phyloP scores from a whole-genome alignment of 2,329 filamentous ascomycete species.

The Coccinonectria pachysandricola region DNA sequence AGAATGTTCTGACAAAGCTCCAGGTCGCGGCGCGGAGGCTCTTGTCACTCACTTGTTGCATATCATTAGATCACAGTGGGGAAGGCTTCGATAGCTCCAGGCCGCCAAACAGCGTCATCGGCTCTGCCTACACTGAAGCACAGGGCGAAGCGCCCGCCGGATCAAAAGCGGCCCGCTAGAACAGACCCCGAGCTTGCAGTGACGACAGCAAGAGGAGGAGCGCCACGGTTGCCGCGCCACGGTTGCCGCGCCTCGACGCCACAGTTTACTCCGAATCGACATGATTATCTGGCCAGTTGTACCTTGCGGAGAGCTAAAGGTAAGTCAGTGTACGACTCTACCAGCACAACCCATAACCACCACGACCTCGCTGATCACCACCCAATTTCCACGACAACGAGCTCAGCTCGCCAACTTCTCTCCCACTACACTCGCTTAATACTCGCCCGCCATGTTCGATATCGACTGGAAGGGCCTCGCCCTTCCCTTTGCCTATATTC shows the following conservation, averaged over 20 bases:
- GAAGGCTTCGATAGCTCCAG: constrained; percentile 6
- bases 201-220: neutral
- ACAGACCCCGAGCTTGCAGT: constrained; percentile 1
- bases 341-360: constrained; percentile 1
- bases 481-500: constrained; percentile 82
- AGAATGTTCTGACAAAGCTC: constrained; percentile 2
- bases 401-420: constrained; percentile 1
- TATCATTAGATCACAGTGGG: constrained; percentile 11
- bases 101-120: constrained; percentile 1
- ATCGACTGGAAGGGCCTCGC: constrained; percentile 75
- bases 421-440: constrained; percentile 1
- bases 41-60: too few species aligned
- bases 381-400: constrained; percentile 1
- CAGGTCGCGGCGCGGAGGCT: constrained; percentile 9
- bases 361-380: neutral
- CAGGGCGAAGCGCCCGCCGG: too few species aligned
- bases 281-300: constrained; percentile 15
- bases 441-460: constrained; percentile 34
- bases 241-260: too few species aligned
- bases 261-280: constrained; percentile 4
- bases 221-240: constrained; percentile 9
- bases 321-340: too few species aligned
- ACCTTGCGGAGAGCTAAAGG: constrained; percentile 1
- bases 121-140: too few species aligned
- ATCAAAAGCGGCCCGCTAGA: too few species aligned